phyloP scores from a whole-genome alignment of 306 rosid species.

The Pyrus pyrifolia region DNA sequence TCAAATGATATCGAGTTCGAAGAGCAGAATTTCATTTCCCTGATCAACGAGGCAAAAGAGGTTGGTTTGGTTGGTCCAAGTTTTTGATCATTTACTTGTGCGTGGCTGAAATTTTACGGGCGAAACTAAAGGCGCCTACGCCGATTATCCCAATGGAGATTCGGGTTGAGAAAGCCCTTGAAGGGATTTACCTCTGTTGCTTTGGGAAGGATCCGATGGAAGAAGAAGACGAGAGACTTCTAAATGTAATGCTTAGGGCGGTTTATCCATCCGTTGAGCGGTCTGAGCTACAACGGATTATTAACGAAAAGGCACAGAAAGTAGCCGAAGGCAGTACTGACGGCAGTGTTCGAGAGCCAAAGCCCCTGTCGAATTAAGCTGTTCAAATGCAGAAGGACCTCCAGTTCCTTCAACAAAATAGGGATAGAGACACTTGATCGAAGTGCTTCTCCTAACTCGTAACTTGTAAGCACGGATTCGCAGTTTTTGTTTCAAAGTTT shows the following conservation, averaged over 20 bases:
- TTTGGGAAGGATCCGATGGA: conserved; percentile 58
- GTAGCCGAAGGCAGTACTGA: conserved; percentile 51
- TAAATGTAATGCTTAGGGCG: conserved; percentile 44
- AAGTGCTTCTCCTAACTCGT: too few species aligned
- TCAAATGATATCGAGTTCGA: conserved; percentile 83
- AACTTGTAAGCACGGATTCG: background rate
- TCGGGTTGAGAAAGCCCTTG: conserved; percentile 77
- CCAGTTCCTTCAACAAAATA: conserved; percentile 70
- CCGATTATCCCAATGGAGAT: conserved; percentile 61
- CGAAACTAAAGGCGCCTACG: conserved; percentile 41
- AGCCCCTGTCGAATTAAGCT: conserved; percentile 68
- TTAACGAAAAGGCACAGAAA: conserved; percentile 45
- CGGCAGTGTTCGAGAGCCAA: conserved; percentile 34
- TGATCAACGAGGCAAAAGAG: conserved; percentile 85
- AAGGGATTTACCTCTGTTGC: conserved; percentile 75
- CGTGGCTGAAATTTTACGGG: conserved; percentile 22
- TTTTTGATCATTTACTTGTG: background rate
- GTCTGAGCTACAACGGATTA: conserved; percentile 50
- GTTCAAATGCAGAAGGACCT: conserved; percentile 82
- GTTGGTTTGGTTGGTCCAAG: conserved; percentile 24
- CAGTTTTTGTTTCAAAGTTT: background rate
- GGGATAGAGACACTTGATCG: conserved; percentile 10
- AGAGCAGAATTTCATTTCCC: conserved; percentile 73
- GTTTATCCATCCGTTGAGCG: conserved; percentile 59
- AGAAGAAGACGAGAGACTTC: conserved; percentile 56